phyloP scores from a whole-genome alignment of 2,329 filamentous ascomycete species.

The Dryadomyces quercivorus region DNA sequence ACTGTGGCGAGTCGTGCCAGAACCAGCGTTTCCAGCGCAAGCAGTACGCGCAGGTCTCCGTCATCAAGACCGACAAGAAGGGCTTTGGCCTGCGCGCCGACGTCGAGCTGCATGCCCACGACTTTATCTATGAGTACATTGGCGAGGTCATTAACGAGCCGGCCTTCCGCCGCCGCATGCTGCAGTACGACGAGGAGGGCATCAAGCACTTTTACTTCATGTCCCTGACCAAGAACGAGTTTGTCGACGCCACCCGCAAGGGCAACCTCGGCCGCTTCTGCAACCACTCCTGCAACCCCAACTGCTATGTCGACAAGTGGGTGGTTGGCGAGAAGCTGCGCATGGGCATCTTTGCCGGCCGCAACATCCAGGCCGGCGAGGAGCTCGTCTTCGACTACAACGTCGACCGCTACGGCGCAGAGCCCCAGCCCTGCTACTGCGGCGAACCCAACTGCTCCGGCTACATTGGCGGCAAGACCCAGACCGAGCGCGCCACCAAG shows the following conservation, averaged over 20 bases:
- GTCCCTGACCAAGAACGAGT: conserved; percentile 92
- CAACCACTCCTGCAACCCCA: conserved; percentile 98
- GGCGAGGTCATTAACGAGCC: conserved; percentile 94
- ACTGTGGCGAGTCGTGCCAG: conserved; percentile 77
- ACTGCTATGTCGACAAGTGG: conserved; percentile 99
- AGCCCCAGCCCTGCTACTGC: conserved; percentile 95
- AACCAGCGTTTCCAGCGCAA: conserved; percentile 91
- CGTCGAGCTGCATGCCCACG: conserved; percentile 61
- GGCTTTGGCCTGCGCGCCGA: conserved; percentile 85
- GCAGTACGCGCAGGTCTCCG: conserved; percentile 80
- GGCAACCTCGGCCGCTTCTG: conserved; percentile 94
- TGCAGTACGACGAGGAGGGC: conserved; percentile 87
- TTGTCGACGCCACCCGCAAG: conserved; percentile 94
- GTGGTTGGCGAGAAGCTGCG: conserved; percentile 93
- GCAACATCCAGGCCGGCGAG: conserved; percentile 74
- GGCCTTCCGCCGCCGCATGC: conserved; percentile 78
- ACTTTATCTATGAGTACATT: conserved; percentile 97
- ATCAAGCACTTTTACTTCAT: conserved; percentile 99
- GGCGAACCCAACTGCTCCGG: conserved; percentile 89
- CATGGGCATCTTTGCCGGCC: conserved; percentile 96
- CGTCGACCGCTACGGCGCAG: conserved; percentile 92
- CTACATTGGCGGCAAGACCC: conserved; percentile 94
- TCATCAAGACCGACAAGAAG: conserved; percentile 98
- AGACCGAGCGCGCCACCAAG: conserved; percentile 91
- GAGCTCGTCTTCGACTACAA: conserved; percentile 99